Percentiles rank a stretch among this genome's conserved stretches.
These are phyloP conservation scores for Pseudocercospora musae DNA, from an alignment of 2,329 filamentous ascomycete genomes.

Conservation along the genomic window DNA sequence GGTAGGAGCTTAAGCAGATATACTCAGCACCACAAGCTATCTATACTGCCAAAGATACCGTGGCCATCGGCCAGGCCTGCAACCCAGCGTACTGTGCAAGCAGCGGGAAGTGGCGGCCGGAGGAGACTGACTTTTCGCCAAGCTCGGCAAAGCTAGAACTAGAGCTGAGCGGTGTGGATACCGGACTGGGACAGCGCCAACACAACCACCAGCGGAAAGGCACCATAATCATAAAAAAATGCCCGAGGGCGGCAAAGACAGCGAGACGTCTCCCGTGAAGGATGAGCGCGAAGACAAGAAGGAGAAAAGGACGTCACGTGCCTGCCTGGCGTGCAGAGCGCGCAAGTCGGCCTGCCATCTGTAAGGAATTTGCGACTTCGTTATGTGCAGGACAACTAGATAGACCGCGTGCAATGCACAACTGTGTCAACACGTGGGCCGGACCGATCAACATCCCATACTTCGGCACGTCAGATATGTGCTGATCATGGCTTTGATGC, in stretches of 20 bases:
- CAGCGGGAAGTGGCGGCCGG: background rate
- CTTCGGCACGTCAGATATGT: background rate
- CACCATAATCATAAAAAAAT: too few relatives aligned
- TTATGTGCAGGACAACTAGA: background rate
- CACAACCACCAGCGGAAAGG: background rate
- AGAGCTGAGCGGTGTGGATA: background rate
- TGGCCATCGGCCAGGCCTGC: background rate
- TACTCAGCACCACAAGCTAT: background rate
- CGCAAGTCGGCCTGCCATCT: constrained; percentile 52
- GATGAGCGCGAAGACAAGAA: constrained; percentile 17
- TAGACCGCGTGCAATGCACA: background rate
- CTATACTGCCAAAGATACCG: background rate
- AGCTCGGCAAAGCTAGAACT: background rate
- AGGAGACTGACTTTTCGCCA: background rate
- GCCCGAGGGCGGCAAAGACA: background rate
- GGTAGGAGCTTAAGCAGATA: background rate
- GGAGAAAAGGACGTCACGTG: constrained; percentile 32
- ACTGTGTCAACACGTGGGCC: background rate
- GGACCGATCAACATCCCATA: background rate
- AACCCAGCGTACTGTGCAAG: background rate
- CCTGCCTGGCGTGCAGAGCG: constrained; percentile 49
- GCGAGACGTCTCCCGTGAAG: constrained; percentile 4
- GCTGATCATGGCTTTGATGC: background rate
- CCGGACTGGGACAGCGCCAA: background rate
- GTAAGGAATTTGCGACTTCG: constrained; percentile 37